Conservation (phyloP, 1,284 basidiomycete genomes). For the Sparassis latifolia region DNA sequence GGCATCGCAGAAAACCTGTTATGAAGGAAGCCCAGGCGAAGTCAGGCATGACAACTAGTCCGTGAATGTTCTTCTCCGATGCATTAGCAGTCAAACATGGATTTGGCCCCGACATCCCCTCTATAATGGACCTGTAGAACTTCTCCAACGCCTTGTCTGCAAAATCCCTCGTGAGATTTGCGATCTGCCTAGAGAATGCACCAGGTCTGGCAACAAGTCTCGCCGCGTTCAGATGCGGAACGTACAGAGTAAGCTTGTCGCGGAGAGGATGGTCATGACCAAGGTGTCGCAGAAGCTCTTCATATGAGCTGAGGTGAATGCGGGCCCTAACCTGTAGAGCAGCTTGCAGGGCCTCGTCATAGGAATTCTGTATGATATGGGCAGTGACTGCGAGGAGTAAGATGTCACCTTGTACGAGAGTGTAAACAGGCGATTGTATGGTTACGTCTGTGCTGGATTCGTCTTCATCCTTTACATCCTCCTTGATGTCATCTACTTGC, state of each 20-base stretch:
- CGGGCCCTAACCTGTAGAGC: slow-evolving; percentile 34
- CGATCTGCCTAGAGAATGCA: slow-evolving; percentile 44
- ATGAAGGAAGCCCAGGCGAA: slow-evolving; percentile 58
- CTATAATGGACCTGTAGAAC: slow-evolving; percentile 42
- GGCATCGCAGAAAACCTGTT: slow-evolving; percentile 48
- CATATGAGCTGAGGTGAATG: slow-evolving; percentile 27
- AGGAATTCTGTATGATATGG: slow-evolving; percentile 47
- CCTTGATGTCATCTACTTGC: slow-evolving; percentile 5
- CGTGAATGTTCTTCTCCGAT: slow-evolving; percentile 26
- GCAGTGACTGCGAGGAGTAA: slow-evolving; percentile 52
- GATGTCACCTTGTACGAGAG: slow-evolving; percentile 26
- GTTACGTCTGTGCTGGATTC: slow-evolving; percentile 3
- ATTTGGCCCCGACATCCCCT: slow-evolving; percentile 41
- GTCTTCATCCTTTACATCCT: slow-evolving; percentile 2
- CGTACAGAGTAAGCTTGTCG: slow-evolving; percentile 36
- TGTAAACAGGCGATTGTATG: not conserved
- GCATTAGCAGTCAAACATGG: slow-evolving; percentile 40
- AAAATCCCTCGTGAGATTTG: slow-evolving; percentile 32
- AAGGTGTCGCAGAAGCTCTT: slow-evolving; percentile 33
- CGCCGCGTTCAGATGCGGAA: slow-evolving; percentile 42
- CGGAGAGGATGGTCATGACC: slow-evolving; percentile 26
- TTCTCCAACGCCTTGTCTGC: slow-evolving; percentile 30
- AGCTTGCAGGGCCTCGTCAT: slow-evolving; percentile 42
- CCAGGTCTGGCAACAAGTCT: slow-evolving; percentile 42
- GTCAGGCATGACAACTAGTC: slow-evolving; percentile 45